phyloP scores from a whole-genome alignment of 2,329 filamentous ascomycete species.

The Colletotrichum cordylinicola region DNA sequence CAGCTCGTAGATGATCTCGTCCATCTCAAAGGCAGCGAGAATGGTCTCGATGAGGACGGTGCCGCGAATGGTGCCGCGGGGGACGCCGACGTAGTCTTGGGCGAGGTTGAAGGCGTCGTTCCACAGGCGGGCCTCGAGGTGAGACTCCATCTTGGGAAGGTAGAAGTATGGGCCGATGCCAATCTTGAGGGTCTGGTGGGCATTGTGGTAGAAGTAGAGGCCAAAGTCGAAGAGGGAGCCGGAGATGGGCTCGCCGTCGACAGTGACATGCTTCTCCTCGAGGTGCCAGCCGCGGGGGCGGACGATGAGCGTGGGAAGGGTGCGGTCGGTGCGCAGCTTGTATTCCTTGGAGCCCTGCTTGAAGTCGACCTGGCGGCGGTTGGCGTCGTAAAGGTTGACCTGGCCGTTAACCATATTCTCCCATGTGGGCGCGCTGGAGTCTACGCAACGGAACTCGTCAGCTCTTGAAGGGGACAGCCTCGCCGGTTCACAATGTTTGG shows the following conservation, averaged over 20 bases:
- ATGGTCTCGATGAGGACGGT: slow-evolving; percentile 99
- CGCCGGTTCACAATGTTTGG: background rate
- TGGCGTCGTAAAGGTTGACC: slow-evolving; percentile 96
- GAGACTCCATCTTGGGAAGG: slow-evolving; percentile 96
- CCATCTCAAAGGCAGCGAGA: slow-evolving; percentile 98
- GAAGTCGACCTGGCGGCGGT: slow-evolving; percentile 93
- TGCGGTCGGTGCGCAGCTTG: slow-evolving; percentile 91
- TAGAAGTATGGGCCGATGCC: slow-evolving; percentile 97
- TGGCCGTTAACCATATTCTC: slow-evolving; percentile 99
- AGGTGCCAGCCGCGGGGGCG: slow-evolving; percentile 97
- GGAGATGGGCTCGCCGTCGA: slow-evolving; percentile 94
- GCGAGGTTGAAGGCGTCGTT: slow-evolving; percentile 97
- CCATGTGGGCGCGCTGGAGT: slow-evolving; percentile 96
- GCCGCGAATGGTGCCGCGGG: slow-evolving; percentile 88
- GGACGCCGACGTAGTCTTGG: slow-evolving; percentile 91
- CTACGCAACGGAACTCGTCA: slow-evolving; percentile 47
- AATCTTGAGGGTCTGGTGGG: slow-evolving; percentile 81
- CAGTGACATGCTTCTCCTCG: slow-evolving; percentile 96
- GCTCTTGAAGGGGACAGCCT: background rate
- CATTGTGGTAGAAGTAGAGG: slow-evolving; percentile 99
- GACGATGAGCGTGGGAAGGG: slow-evolving; percentile 87
- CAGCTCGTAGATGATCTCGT: slow-evolving; percentile 99
- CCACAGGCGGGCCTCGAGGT: slow-evolving; percentile 96
- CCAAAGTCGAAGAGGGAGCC: slow-evolving; percentile 96
- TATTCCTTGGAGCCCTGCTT: slow-evolving; percentile 95